phyloP scores from a whole-genome alignment of 345 rosid species.

The Bruguiera gymnorhiza region DNA sequence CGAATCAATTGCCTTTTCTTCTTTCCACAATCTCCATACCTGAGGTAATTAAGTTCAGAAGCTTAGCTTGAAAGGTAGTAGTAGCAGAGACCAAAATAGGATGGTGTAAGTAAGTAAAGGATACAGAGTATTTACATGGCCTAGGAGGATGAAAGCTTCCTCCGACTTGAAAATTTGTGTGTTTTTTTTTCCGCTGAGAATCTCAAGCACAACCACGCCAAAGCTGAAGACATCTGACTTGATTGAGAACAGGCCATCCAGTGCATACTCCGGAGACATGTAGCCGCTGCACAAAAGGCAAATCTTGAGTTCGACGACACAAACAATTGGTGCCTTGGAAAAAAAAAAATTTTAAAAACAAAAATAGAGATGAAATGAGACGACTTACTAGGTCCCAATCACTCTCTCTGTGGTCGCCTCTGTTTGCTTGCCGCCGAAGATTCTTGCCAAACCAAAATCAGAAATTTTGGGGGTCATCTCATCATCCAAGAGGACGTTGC shows the following conservation, averaged over 20 bases:
- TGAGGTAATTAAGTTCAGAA: background rate
- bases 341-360: background rate
- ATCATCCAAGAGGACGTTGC: conserved; percentile 17
- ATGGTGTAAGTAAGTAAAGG: background rate
- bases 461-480: conserved; percentile 27
- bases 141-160: conserved; percentile 17
- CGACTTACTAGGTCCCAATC: conserved; percentile 24
- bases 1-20: conserved; percentile 13
- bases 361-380: no score
- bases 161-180: conserved; percentile 11
- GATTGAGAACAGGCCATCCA: conserved; percentile 24
- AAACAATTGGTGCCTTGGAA: no score
- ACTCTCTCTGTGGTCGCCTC: conserved; percentile 22
- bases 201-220: conserved; percentile 31
- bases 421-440: conserved; percentile 21
- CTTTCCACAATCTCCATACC: conserved; percentile 26
- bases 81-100: no score
- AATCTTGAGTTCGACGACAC: background rate
- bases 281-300: conserved; percentile 24
- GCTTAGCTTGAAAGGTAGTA: background rate
- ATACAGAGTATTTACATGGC: conserved; percentile 10
- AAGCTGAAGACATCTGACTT: conserved; percentile 38
- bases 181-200: conserved; percentile 29
- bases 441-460: conserved; percentile 29
- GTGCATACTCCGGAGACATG: conserved; percentile 28